phyloP scores from a whole-genome alignment of 1,139 yeast genomes.

The Casaregolazyma lundiana region DNA sequence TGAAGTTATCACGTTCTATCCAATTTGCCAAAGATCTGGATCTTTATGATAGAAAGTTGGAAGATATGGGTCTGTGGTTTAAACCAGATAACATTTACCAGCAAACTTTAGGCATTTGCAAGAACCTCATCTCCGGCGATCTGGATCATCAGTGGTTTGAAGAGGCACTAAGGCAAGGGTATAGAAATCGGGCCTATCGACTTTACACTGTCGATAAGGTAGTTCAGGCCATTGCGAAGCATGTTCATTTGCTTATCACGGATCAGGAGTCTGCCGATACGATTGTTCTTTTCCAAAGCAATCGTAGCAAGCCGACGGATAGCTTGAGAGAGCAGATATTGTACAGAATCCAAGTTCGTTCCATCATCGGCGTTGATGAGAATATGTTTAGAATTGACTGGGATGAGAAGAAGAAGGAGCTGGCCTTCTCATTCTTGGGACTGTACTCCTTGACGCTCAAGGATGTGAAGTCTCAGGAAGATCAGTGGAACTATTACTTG shows the following conservation, averaged over 20 bases:
- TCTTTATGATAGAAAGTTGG: conserved; percentile 73
- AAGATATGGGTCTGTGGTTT: conserved; percentile 73
- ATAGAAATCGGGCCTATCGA: conserved; percentile 87
- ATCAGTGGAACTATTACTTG: conserved; percentile 85
- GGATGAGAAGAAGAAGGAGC: conserved; percentile 48
- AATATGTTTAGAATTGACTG: conserved; percentile 85
- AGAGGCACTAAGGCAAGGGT: conserved; percentile 91
- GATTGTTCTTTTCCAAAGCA: conserved; percentile 74
- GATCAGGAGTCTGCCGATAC: conserved; percentile 84
- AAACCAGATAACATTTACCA: conserved; percentile 68
- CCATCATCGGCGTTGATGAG: conserved; percentile 77
- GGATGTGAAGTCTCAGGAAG: conserved; percentile 70
- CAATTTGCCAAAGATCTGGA: conserved; percentile 88
- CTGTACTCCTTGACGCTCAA: conserved; percentile 80
- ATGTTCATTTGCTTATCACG: conserved; percentile 71
- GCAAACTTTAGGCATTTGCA: conserved; percentile 70
- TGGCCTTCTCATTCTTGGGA: conserved; percentile 80
- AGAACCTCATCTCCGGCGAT: conserved; percentile 79
- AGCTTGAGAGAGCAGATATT: conserved; percentile 84
- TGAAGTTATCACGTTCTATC: conserved; percentile 54
- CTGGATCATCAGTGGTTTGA: conserved; percentile 95
- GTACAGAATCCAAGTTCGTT: conserved; percentile 83
- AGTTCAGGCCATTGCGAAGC: conserved; percentile 83
- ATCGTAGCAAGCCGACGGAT: conserved; percentile 50
- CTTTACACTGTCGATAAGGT: conserved; percentile 92